Base-by-base conservation (phyloP, 768 basidiomycete species). In the Mycena pura region DNA sequence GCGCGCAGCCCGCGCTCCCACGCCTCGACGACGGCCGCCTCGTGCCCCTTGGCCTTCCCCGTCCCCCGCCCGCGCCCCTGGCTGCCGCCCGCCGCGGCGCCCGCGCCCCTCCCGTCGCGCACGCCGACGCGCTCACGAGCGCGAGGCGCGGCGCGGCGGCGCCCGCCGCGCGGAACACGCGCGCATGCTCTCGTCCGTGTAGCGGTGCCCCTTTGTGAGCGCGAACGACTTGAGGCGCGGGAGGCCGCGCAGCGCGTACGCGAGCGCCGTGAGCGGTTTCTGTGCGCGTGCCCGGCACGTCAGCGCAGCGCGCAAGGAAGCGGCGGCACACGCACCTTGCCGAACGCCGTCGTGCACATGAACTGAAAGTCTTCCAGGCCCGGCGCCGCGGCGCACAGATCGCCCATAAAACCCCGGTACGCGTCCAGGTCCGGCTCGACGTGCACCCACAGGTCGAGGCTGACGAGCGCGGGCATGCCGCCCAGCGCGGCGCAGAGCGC, bases 281-380 rank as follows among this genome's bases (percentile, higher is more conserved):
- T 83, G n/a, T 44, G 21, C 19, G 29, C n/a, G n/a, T n/a, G n/a
- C n/a, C n/a, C n/a, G n/a, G n/a, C n/a, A n/a, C n/a, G n/a, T n/a
- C n/a, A n/a, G n/a, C n/a, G 17, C 31, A 25, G 34, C 8, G 8
- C 3, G 1, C 6, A 28, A 39, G 3, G 21, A 19, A 28, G 2
- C 21, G 24, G 31, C 21, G 4, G 19, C 19, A 31, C 9, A 74
- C 78, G 43, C 55, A 79, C 80, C 50, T 69, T 69, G 9, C 78
- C 76, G 67, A 82, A 81, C 10, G 76, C 66, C 2, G 80, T 82
- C 5, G 82, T 83, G 62, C 81, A 82, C 82, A 83, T 82, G 48
- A 81, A 81, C 67, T 83, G 82, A 27, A 83, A 73, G 60, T 83
- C 82, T 21, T 78, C 80, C 34, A 83, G 68, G 29, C 72, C 74